Conservation (phyloP, 371 early-diverging fungal species). For the Saksenaea oblongispora region DNA sequence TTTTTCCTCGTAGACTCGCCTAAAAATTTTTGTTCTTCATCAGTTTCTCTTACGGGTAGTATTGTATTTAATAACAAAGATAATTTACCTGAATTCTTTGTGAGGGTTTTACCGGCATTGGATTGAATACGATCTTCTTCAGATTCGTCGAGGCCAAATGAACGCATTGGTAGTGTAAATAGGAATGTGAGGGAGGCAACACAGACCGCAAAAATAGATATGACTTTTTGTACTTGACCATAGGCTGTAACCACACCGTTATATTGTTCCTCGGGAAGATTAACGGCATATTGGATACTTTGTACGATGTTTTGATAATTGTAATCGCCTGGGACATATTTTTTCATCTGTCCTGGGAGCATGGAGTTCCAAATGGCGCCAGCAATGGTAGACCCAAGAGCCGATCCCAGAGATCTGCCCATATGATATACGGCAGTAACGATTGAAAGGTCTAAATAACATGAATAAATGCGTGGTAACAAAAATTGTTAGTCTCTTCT, state of each 20-base stretch:
- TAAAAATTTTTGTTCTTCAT: background rate
- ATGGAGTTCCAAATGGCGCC: constrained; percentile 42
- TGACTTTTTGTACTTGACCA: constrained; percentile 30
- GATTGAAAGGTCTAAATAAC: constrained; percentile 32
- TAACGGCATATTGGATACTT: constrained; percentile 22
- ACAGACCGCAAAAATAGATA: constrained; percentile 30
- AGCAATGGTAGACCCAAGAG: constrained; percentile 39
- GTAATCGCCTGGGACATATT: constrained; percentile 42
- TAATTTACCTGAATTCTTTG: background rate
- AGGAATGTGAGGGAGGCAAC: constrained; percentile 22
- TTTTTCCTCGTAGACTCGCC: background rate
- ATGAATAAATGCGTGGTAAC: background rate
- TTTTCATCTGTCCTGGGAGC: constrained; percentile 28
- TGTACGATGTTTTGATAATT: constrained; percentile 23
- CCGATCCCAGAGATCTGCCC: constrained; percentile 36
- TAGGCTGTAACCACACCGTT: constrained; percentile 26
- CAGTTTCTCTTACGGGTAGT: background rate
- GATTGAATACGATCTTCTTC: background rate
- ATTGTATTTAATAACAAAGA: background rate
- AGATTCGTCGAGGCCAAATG: constrained; percentile 24
- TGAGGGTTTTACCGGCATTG: background rate
- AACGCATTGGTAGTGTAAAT: constrained; percentile 32
- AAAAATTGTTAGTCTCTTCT: background rate
- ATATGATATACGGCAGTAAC: constrained; percentile 36
- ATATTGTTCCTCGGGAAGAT: constrained; percentile 33